Evolutionary conservation across 331 rosid genomes (phyloP).

Genomic region (Pyrus hybrid): DNA sequence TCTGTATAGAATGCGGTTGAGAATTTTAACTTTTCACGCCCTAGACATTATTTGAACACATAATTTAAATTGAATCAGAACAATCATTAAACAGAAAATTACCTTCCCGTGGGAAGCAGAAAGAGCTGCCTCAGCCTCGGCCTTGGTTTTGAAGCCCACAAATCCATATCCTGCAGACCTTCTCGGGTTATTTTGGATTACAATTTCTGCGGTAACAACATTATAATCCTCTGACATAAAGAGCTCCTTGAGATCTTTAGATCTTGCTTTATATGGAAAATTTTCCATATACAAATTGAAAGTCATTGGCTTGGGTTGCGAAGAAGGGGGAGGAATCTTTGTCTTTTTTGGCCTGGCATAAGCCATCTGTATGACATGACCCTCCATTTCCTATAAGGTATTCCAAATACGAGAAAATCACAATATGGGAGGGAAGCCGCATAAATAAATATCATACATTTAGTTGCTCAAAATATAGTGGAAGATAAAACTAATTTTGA

Average conservation of each 20-base stretch:
- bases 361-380: too few relatives aligned
- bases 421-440: neutral
- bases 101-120: conserved; percentile 76
- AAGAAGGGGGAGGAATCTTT: conserved; percentile 39
- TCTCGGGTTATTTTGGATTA: conserved; percentile 64
- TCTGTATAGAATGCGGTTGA: neutral
- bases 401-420: neutral
- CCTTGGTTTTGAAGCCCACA: conserved; percentile 74
- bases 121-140: conserved; percentile 75
- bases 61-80: conserved; percentile 5
- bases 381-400: conserved; percentile 42
- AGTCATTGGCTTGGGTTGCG: conserved; percentile 43
- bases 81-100: conserved; percentile 6
- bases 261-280: conserved; percentile 58
- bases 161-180: conserved; percentile 83
- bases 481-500: neutral
- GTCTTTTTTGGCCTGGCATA: conserved; percentile 39
- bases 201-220: conserved; percentile 63
- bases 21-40: neutral
- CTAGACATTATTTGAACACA: neutral
- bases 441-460: neutral
- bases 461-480: neutral
- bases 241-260: conserved; percentile 69
- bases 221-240: conserved; percentile 46
- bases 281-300: conserved; percentile 81